A percentile compares a stretch with the other conserved stretches of the same genome.
These are phyloP conservation scores for Kodamaea hsintzibuensis DNA, from an alignment of 805 yeast genomes.

Conservation along the genomic window DNA sequence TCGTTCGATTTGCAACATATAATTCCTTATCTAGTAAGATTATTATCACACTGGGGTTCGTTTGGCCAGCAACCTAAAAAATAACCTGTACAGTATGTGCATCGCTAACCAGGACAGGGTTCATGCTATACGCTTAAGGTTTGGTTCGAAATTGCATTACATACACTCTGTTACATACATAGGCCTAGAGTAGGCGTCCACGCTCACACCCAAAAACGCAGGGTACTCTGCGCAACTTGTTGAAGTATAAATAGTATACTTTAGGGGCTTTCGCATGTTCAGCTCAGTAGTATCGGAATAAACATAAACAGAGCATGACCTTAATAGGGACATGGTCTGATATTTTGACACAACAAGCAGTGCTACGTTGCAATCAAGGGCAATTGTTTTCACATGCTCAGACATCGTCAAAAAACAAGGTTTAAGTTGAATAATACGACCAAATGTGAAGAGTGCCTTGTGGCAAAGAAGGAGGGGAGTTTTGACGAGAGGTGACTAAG, in stretches of 20 bases:
- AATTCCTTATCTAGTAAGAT: not conserved
- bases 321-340: not conserved
- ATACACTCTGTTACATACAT: not conserved
- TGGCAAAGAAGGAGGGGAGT: not conserved
- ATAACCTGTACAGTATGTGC: not conserved
- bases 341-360: not conserved
- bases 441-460: not conserved
- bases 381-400: not conserved
- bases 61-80: not conserved
- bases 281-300: not conserved
- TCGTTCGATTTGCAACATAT: not conserved
- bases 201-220: not conserved
- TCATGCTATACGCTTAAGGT: not conserved
- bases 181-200: not conserved
- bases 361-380: not conserved
- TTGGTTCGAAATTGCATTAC: not conserved
- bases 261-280: not conserved
- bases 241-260: not conserved
- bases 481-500: slow-evolving; percentile 1
- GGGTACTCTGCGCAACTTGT: not conserved
- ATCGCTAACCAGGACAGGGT: not conserved
- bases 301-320: not conserved
- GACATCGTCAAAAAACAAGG: not conserved
- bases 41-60: not conserved
- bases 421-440: not conserved